Evolutionary conservation across 768 basidiomycete genomes (phyloP), one percentile per base, ranked within the genome.

Genomic region (Boletus fagicola): DNA sequence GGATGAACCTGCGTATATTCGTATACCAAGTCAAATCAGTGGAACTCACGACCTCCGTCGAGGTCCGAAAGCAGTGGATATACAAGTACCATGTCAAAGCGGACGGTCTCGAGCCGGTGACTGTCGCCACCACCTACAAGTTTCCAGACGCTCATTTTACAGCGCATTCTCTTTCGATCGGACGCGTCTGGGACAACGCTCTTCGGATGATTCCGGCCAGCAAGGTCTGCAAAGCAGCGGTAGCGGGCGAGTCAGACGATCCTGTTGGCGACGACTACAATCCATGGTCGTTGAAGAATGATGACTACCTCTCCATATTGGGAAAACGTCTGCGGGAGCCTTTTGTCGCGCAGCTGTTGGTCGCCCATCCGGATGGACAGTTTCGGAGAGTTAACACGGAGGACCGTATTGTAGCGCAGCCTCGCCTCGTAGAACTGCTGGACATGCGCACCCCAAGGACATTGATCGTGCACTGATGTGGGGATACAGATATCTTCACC

Each of bases 1-100:
- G 63, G 56, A 70, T 70, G 68, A 70, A 70, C 55, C 30, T 68
- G 46, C 63, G 65, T 31, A 44, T 47, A 39, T 72, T 68, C 33
- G 64, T 64, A 43, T 57, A 68, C 56, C 65, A 62, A 30, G 62
- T 68, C 43, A 49, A 11, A 9, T 60, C 62, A 6, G 50, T 66
- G 8, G 5, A 52, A 4, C 57, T 65, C 49, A 20, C 46, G 16
- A 24, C 52, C 1, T 49, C 62, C 39, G 26, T 39, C 13, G 53
- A 60, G 49, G 49, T 57, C 16, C 61, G 36, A 16, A 65, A 61
- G 47, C 59, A 53, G 35, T 7, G n/a, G 48, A 28, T 49, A 4
- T 56, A 65, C 54, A 53, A 22, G 54, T 71, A 70, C 42, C 50
- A 48, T 18, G 38, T 69, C 43, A 64, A 64, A 42, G 67, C 67